These are phyloP conservation scores for Thyridium curvatum DNA, from an alignment of 2,329 filamentous ascomycete genomes.

Conservation along the genomic window DNA sequence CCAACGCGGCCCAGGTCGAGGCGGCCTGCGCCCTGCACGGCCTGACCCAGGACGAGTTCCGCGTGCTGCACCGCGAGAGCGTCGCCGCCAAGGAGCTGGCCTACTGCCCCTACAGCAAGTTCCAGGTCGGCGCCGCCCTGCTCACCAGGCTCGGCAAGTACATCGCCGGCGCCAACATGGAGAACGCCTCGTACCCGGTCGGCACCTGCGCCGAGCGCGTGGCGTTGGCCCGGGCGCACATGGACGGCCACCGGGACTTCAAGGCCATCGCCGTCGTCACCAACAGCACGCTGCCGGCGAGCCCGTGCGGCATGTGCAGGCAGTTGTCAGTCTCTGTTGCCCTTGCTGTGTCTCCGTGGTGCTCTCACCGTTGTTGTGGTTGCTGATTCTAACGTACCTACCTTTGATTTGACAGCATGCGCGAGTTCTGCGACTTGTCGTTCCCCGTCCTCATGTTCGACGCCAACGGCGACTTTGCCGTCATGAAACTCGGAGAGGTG, in stretches of 20 bases:
- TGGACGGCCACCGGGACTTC: constrained; percentile 50
- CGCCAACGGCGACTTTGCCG: constrained; percentile 65
- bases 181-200: constrained; percentile 90
- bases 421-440: constrained; percentile 64
- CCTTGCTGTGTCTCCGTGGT: too few relatives aligned
- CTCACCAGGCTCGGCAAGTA: constrained; percentile 46
- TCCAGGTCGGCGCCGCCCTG: constrained; percentile 81
- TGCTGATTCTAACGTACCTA: too few relatives aligned
- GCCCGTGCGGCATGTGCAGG: constrained; percentile 92
- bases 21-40: constrained; percentile 29
- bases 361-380: too few relatives aligned
- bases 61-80: constrained; percentile 54
- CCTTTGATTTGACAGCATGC: constrained; percentile 50
- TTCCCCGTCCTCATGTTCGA: constrained; percentile 92
- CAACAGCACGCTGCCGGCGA: constrained; percentile 58
- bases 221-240: constrained; percentile 76
- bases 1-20: constrained; percentile 15
- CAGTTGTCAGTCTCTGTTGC: constrained; percentile 61
- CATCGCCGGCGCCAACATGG: constrained; percentile 78
- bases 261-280: constrained; percentile 81
- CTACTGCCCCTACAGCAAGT: constrained; percentile 91
- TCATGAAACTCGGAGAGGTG: constrained; percentile 63
- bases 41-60: constrained; percentile 59
- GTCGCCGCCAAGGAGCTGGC: constrained; percentile 68
- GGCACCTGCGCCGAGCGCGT: constrained; percentile 94